Evolutionary conservation across 345 rosid species (phyloP), one percentile per base, ranked within the genome.

Genomic region (Melaleuca alternifolia): DNA sequence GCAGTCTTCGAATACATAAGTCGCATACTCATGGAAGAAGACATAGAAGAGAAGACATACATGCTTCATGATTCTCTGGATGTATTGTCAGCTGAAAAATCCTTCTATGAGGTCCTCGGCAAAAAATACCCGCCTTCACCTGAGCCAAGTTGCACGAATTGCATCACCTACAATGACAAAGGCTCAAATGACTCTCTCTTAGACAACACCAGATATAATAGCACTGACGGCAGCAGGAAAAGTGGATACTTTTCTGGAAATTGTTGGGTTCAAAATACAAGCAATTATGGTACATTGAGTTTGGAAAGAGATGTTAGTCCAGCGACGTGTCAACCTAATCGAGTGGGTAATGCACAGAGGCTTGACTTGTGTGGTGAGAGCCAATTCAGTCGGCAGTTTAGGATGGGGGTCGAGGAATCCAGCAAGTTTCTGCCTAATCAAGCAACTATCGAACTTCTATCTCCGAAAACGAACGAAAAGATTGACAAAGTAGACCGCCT

Each of bases 1-100:
- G 89, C 91, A 11, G 94, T 93, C 87, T 91, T 96, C 84, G 90
- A 87, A 23, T 96, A 94, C 89, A 93, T 94, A 83, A 95, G 90
- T 84, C 94, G 93, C 88, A 94, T 96, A 33, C 96, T 96, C 75
- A 93, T 95, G 96, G 96, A 96, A 51, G 98, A 96, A 85, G 93
- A 93, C 83, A 91, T 91, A 89, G 94, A 91, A 52, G 95, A 92
- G 86, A 92, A 91, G 86, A 90, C 95, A 15, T 90, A 90, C 86
- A 92, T 92, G 94, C 92, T 94, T 87, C 93, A 90, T 50, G 95
- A 95, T 48, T 90, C 95, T 10, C 89, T 91, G 44, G 97, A 93
- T 92, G 95, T 96, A 54, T 94, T 92, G 92, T 94, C 95, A 10
- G 94, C 97, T 21, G 95, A 96, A 89, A 93, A 92, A 79, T 93